Base-by-base conservation (phyloP, 768 basidiomycete species). In the Psilocybe azurescens region DNA sequence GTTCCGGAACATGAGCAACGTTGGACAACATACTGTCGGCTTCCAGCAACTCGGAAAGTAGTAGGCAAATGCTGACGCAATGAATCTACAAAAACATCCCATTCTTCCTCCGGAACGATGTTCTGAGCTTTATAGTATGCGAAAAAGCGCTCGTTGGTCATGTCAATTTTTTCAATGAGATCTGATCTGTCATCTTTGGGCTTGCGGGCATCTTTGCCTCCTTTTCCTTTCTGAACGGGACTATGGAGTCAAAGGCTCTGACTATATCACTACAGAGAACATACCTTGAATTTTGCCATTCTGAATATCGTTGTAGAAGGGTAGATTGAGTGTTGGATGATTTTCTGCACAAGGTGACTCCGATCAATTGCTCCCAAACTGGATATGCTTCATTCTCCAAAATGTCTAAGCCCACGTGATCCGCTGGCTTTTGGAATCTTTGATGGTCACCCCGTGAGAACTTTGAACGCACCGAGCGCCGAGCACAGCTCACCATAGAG, bases 31-130 rank as follows among this genome's bases (percentile, higher is more conserved):
- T 72, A 96, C 96, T 91, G 85, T 73, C 94, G 82, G 65, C 89
- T 94, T 0, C 95, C 94, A 0, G 95, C 89, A 16, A 99, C 89
- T 44, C 97, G 84, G 74, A 99, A 99, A 0, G 96, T 97, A 0
- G 94, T 97, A 3, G 97, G 97, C 44, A 99, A 78, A 39, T 93
- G 91, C 29, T 79, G 79, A 47, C 85, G 83, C 59, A 97, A 73
- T 0, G 84, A 73, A 5, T 85, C 81, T 65, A 95, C 75, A 61
- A 98, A 91, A 1, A 65, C 52, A 0, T 87, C 82, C 93, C 94
- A 99, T 73, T 99, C 93, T 1, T 86, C 84, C 0, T 89, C 87
- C 1, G 87, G 78, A 3, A 97, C 76, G 49, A 97, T 87, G 13
- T 84, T 81, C 74, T 97, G 96, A 0, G 87, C 83, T 69, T 83